A percentile compares a stretch with the other conserved stretches of the same genome.
These are phyloP conservation scores for Mucor plumbeus DNA, from an alignment of 371 early-diverging fungal genomes.

Conservation along the genomic window DNA sequence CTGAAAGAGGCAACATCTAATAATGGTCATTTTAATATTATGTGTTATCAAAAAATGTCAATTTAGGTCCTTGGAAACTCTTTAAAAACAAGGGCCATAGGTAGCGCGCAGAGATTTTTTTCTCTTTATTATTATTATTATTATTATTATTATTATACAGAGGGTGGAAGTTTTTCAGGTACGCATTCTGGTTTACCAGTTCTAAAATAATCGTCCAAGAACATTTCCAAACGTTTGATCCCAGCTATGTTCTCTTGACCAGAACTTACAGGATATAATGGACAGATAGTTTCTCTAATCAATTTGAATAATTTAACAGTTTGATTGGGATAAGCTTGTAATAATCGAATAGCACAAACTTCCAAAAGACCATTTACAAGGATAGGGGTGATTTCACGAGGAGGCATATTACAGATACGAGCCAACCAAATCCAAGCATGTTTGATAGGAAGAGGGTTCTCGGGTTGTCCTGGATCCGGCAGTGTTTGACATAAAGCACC, in stretches of 20 bases:
- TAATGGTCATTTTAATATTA: too few relatives aligned
- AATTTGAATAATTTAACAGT: slow-evolving; percentile 38
- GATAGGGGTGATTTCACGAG: slow-evolving; percentile 75
- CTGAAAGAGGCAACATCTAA: too few relatives aligned
- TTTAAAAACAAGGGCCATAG: background rate
- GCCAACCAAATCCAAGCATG: slow-evolving; percentile 85
- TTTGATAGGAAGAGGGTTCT: slow-evolving; percentile 63
- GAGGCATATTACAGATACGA: slow-evolving; percentile 75
- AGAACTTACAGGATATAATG: background rate
- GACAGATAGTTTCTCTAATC: slow-evolving; percentile 25
- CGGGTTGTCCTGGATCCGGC: slow-evolving; percentile 47
- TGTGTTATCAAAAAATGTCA: too few relatives aligned
- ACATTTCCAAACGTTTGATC: slow-evolving; percentile 19
- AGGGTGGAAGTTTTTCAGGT: slow-evolving; percentile 2
- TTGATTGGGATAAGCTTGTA: slow-evolving; percentile 42
- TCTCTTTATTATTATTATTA: too few relatives aligned
- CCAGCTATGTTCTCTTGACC: slow-evolving; percentile 13
- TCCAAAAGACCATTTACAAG: slow-evolving; percentile 65
- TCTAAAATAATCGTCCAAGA: slow-evolving; percentile 18
- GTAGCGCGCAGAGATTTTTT: background rate
- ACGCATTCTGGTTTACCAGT: slow-evolving; percentile 17
- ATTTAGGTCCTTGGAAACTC: too few relatives aligned
- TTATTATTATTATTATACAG: background rate
- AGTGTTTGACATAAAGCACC: slow-evolving; percentile 78
- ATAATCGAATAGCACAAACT: slow-evolving; percentile 43